Base-by-base conservation (phyloP, 2,329 filamentous ascomycete species). In the Daldinia sp. region DNA sequence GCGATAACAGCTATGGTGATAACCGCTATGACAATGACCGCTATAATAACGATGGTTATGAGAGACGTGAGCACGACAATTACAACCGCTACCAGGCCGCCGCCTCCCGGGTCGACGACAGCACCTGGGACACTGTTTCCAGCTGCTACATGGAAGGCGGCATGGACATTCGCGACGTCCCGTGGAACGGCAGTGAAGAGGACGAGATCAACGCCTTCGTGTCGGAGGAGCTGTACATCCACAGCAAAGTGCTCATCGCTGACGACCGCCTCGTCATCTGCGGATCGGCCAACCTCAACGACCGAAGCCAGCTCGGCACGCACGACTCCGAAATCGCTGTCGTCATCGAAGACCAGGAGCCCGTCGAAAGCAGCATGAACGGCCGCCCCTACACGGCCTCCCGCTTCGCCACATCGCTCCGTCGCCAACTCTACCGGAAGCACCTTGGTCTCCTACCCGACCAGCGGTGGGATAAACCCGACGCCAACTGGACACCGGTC, bases 291-390 rank as follows among this genome's bases (percentile, higher is more conserved):
- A 98, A 98, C 81, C 87, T 98, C 74, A 98, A 98, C 80, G 95
- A 98, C 78, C 91, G 95, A 65, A 89, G 92, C 55, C 94, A 97
- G 80, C 84, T 97, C 6, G 93, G 93, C 39, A 86, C 88, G 65
- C 93, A 96, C 80, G 94, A 97, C 81, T 93, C 90, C 0, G 94
- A 97, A 78, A 93, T 97, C 62, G 93, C 93, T n/a, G 92, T 97
- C 71, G 86, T 97, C 64, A 92, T 97, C 75, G 91, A 96, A 78
- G 93, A 97, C 77, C 87, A 89, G 1, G 88, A 90, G 0, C 83
- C 89, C 1, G 83, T 97, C 15, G 87, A 92, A 13, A 90, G 89
- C 18, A 81, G 80, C 67, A 97, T 97, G 92, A 86, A 90, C 70
- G 92, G 93, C 2, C 82, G 85, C 23, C 88, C 88, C 0, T 97